Conservation (phyloP, 192 early-diverging fungal genomes). For the Coemansia reversa region DNA sequence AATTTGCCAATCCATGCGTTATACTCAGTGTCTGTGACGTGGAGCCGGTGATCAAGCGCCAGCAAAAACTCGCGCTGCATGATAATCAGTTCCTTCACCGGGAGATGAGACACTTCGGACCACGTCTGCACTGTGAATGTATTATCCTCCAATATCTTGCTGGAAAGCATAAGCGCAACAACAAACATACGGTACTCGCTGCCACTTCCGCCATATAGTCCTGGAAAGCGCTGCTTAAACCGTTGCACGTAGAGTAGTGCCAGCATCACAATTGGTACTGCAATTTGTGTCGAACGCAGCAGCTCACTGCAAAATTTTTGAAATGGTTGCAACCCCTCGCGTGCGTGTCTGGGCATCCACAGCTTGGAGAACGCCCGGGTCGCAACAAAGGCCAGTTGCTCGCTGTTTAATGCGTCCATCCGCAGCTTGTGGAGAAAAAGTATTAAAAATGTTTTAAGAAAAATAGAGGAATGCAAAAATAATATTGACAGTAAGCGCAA, state of each 20-base stretch:
- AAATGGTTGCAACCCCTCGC: conserved; percentile 43
- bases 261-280: conserved; percentile 52
- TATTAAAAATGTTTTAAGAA: conserved; percentile 1
- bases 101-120: conserved; percentile 81
- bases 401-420: conserved; percentile 45
- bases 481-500: conserved; percentile 14
- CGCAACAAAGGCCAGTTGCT: conserved; percentile 48
- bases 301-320: conserved; percentile 51
- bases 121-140: conserved; percentile 90
- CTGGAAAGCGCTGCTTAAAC: conserved; percentile 42
- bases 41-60: conserved; percentile 72
- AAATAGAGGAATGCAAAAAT: conserved; percentile 6
- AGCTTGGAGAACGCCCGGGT: conserved; percentile 42
- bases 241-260: conserved; percentile 48
- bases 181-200: conserved; percentile 82
- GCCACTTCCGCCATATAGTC: conserved; percentile 54
- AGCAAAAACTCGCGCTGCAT: conserved; percentile 87
- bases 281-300: conserved; percentile 53
- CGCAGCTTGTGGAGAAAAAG: conserved; percentile 1
- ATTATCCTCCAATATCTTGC: conserved; percentile 87
- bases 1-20: conserved; percentile 62
- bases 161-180: conserved; percentile 81
- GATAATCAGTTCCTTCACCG: conserved; percentile 73
- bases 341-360: conserved; percentile 39
- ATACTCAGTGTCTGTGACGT: conserved; percentile 69